phyloP scores from a whole-genome alignment of 129 eudicot species.

The Flaveria robusta region DNA sequence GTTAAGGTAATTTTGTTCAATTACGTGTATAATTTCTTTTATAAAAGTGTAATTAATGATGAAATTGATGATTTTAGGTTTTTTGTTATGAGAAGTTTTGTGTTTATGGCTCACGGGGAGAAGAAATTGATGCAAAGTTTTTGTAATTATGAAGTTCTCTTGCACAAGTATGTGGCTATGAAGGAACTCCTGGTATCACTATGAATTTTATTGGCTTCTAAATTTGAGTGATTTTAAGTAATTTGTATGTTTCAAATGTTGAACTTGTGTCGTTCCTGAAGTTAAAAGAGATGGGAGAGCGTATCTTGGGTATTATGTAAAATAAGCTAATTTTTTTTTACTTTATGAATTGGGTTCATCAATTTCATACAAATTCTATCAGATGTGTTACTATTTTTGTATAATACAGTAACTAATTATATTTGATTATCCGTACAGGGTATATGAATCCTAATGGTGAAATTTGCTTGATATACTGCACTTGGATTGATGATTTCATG shows the following conservation, averaged over 20 bases:
- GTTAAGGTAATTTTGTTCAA: too few species aligned
- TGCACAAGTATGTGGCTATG: conserved; percentile 82
- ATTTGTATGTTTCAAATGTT: too few species aligned
- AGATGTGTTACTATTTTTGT: not conserved
- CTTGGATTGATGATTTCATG: conserved; percentile 46
- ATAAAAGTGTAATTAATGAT: too few species aligned
- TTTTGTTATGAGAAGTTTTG: not conserved
- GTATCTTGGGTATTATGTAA: conserved; percentile 71
- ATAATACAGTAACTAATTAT: conserved; percentile 12
- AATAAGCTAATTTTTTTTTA: not conserved
- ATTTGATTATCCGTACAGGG: conserved; percentile 53
- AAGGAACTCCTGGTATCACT: conserved; percentile 85
- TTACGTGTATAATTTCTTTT: too few species aligned
- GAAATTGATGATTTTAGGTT: too few species aligned
- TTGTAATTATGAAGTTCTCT: conserved; percentile 75
- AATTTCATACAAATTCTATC: not conserved
- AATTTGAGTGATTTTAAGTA: conserved; percentile 52
- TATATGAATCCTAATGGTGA: conserved; percentile 93
- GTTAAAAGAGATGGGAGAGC: conserved; percentile 87
- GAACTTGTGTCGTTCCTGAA: too few species aligned
- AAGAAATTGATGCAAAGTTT: conserved; percentile 74
- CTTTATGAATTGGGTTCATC: too few species aligned
- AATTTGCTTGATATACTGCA: conserved; percentile 79
- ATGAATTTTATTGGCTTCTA: not conserved
- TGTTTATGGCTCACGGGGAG: conserved; percentile 47